These are phyloP conservation scores for Pterulicium gracile DNA, from an alignment of 1,284 basidiomycete species.

Conservation along the genomic window DNA sequence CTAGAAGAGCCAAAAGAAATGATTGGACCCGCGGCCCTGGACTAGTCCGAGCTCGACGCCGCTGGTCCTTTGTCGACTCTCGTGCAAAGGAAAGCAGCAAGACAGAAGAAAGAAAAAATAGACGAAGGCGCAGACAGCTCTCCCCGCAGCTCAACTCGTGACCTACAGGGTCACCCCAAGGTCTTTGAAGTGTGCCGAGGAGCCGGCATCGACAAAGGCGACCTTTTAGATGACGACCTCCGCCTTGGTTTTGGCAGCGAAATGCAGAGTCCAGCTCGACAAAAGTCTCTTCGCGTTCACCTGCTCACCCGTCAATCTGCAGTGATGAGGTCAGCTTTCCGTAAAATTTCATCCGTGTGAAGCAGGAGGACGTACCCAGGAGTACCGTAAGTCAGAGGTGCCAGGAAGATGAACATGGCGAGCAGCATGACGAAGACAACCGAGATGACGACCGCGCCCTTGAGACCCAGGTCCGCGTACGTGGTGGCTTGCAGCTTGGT, in stretches of 20 bases:
- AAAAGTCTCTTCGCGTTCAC: conserved; percentile 66
- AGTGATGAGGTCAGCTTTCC: conserved; percentile 13
- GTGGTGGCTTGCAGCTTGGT: conserved; percentile 51
- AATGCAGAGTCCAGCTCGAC: conserved; percentile 77
- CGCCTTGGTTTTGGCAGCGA: conserved; percentile 58
- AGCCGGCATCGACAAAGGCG: too few relatives aligned
- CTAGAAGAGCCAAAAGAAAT: too few relatives aligned
- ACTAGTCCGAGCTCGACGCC: too few relatives aligned
- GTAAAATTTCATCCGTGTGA: too few relatives aligned
- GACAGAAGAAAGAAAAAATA: too few relatives aligned
- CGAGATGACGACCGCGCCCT: conserved; percentile 48
- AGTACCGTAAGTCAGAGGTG: conserved; percentile 87
- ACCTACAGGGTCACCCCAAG: too few relatives aligned
- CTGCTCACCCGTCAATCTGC: conserved; percentile 59
- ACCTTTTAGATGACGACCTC: conserved; percentile 19
- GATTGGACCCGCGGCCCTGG: too few relatives aligned
- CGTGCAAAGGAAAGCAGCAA: too few relatives aligned
- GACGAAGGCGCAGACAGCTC: too few relatives aligned
- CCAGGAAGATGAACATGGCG: conserved; percentile 62
- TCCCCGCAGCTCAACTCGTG: too few relatives aligned
- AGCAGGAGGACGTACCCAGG: conserved; percentile 54
- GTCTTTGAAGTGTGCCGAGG: too few relatives aligned
- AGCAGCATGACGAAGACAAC: conserved; percentile 50
- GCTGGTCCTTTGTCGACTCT: too few relatives aligned
- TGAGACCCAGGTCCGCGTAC: conserved; percentile 65